phyloP scores from a whole-genome alignment of 352 stramenopile species.

The Thraustochytrium sp. region DNA sequence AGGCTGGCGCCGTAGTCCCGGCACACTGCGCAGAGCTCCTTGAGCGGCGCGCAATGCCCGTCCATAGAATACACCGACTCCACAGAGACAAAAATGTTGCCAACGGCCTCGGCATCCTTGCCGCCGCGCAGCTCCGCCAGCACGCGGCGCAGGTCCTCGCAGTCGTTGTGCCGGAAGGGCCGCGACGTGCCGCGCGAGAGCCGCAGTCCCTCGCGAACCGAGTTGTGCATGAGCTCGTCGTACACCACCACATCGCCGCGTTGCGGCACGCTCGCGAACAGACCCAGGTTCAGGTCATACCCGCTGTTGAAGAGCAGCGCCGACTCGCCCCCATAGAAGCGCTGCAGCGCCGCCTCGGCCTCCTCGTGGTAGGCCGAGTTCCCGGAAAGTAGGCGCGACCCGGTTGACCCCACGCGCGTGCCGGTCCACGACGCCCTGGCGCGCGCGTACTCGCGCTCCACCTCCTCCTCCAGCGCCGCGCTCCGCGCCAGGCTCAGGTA shows the following conservation, averaged over 20 bases:
- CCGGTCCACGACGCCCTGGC: constrained; percentile 45
- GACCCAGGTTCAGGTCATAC: constrained; percentile 89
- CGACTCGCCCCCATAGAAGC: constrained; percentile 76
- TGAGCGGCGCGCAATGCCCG: constrained; percentile 84
- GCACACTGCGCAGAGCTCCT: constrained; percentile 72
- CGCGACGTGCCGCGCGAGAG: constrained; percentile 66
- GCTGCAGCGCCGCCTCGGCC: constrained; percentile 70
- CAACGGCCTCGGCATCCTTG: not conserved
- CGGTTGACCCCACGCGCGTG: constrained; percentile 69
- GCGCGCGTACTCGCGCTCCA: constrained; percentile 53
- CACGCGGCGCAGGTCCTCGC: constrained; percentile 65
- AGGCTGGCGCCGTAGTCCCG: constrained; percentile 69
- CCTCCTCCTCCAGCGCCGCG: constrained; percentile 56
- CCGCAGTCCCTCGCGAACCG: constrained; percentile 83
- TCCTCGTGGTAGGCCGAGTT: constrained; percentile 77
- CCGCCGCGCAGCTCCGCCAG: constrained; percentile 55
- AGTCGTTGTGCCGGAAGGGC: constrained; percentile 84
- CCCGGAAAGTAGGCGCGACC: constrained; percentile 87
- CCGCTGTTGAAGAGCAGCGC: constrained; percentile 92
- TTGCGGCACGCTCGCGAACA: constrained; percentile 82
- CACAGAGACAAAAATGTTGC: constrained; percentile 85
- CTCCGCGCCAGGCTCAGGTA: constrained; percentile 87
- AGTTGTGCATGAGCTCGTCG: constrained; percentile 94
- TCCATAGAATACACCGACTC: constrained; percentile 99
- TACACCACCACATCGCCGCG: constrained; percentile 82